Conservation (phyloP, 2,329 filamentous ascomycete genomes). For the Alternaria triticina region DNA sequence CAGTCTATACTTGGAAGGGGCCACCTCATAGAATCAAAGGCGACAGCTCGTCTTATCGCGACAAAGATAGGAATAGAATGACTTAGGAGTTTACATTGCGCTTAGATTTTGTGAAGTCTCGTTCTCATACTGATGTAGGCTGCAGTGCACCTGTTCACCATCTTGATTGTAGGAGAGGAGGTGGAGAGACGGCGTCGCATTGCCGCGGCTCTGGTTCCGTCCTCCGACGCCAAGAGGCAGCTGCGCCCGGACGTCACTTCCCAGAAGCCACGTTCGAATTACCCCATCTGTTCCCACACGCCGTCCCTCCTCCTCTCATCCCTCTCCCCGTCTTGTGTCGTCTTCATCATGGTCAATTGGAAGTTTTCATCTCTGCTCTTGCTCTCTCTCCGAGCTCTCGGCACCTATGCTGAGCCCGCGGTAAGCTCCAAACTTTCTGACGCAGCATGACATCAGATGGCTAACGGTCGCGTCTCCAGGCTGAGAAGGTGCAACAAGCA, state of each 20-base stretch:
- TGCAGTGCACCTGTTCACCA: background rate
- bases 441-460: conserved; percentile 45
- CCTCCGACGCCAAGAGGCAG: conserved; percentile 20
- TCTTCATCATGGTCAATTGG: conserved; percentile 71
- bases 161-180: background rate
- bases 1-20: background rate
- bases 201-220: conserved; percentile 14
- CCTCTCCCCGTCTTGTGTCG: conserved; percentile 19
- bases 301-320: conserved; percentile 7
- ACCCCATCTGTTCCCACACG: conserved; percentile 18
- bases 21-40: background rate
- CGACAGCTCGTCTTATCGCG: background rate
- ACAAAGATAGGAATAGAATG: too few species aligned
- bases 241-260: conserved; percentile 27
- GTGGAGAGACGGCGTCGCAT: conserved; percentile 17
- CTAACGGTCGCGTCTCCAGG: conserved; percentile 36
- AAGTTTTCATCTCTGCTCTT: conserved; percentile 75
- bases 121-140: background rate
- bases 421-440: conserved; percentile 55
- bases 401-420: conserved; percentile 66
- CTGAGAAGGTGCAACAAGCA: conserved; percentile 49
- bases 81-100: background rate
- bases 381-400: conserved; percentile 71
- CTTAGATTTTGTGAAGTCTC: background rate
- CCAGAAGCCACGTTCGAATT: conserved; percentile 44